Evolutionary conservation across 371 early-diverging fungal genomes (phyloP).

Genomic region (Phascolomyces articulosus): DNA sequence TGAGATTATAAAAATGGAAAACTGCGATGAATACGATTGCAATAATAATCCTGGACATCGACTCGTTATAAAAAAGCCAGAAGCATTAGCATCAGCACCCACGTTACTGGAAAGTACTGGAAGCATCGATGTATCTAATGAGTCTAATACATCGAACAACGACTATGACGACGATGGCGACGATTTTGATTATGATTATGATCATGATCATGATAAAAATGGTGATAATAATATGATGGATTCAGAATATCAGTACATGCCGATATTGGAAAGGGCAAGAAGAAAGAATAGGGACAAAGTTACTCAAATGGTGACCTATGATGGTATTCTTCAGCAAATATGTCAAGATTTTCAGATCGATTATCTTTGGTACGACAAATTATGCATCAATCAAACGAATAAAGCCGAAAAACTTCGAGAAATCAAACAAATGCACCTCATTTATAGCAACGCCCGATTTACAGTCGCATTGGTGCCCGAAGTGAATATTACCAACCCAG

Average conservation of each 20-base stretch:
- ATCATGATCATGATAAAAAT: no score
- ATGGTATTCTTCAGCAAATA: neutral
- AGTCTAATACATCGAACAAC: no score
- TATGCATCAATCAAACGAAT: neutral
- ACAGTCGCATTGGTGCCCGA: neutral
- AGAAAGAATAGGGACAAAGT: neutral
- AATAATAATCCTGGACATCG: neutral
- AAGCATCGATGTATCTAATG: no score
- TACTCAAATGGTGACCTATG: neutral
- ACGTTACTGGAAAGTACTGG: no score
- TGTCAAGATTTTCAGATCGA: neutral
- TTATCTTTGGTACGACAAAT: slow-evolving; percentile 1
- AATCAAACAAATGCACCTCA: neutral
- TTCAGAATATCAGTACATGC: no score
- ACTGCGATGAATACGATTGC: neutral
- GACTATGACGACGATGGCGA: neutral
- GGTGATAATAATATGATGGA: no score
- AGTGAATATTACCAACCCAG: neutral
- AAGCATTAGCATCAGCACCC: neutral
- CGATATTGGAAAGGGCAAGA: no score
- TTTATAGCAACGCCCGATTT: neutral
- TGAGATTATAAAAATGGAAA: neutral
- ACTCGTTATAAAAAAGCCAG: neutral
- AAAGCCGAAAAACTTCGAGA: neutral
- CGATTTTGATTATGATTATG: no score